Evolutionary conservation across 139 green algal species (phyloP), one percentile per base, ranked within the genome.

Genomic region (Asterochloris erici): DNA sequence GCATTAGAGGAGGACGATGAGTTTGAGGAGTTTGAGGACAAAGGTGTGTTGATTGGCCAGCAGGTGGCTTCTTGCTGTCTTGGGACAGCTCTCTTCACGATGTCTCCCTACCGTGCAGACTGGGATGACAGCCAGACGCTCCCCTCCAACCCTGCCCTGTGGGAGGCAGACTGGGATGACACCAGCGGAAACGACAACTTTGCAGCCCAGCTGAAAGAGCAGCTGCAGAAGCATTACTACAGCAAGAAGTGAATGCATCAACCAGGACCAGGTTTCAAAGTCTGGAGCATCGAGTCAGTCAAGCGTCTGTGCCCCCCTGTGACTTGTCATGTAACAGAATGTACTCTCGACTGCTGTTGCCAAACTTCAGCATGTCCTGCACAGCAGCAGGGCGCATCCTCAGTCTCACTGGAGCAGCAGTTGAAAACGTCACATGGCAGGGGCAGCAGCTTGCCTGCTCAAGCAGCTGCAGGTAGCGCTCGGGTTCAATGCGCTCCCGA

Each of bases 381-480:
- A 78, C 17, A n/a, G 10, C 26, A 77, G 23, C 71, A 77, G 26
- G 71, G 17, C 71, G 24, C n/a, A 21, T 77, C n/a, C n/a, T 21
- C 14, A 16, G 6, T 38, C n/a, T 38, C n/a, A 60, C 64, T 29
- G 61, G 21, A 23, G 60, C 13, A 61, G 4, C 74, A 12, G 4
- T 79, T 64, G 75, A 11, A 26, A 11, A 27, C 63, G 12, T 64
- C 0, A 0, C 11, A 11, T 66, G 19, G 11, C 2, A 6, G 26
- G 79, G 13, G 14, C n/a, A 16, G 29, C 2, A 14, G 38, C 74
- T 28, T 77, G 91, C 91, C 89, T 94, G 86, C 77, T 95, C 86
- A 70, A 97, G 82, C 71, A 98, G 88, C 90, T 98, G 94, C 74
- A 97, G 96, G 89, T 96, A 98, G 28, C 93, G 87, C 74, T 93